Evolutionary conservation across 2,329 filamentous ascomycete species (phyloP), one percentile per base, ranked within the genome.

Genomic region (Nemania sp.): DNA sequence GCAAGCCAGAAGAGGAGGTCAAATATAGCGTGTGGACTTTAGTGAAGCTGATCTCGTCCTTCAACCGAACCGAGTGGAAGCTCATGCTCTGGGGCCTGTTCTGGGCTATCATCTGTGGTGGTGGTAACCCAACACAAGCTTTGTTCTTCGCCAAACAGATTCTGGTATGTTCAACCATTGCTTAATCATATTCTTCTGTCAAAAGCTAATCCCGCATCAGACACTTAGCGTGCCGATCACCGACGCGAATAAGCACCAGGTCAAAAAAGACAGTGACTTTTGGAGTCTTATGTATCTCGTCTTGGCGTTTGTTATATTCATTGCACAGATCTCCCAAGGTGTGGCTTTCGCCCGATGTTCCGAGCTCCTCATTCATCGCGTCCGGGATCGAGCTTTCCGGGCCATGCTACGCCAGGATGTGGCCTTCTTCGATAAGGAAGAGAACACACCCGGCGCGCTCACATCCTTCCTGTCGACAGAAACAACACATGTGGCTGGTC

Each of bases 131-230:
- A 9, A 83, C 81, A 0, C 82, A 86, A 66, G 81, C 88, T 60
- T 83, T 97, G 60, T 88, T 97, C 73, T 95, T 97, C 66, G 88
- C 91, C 65, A 96, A 97, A 72, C 82, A 91, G 53, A 92, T 97
- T 70, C 82, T 83, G 50, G 68, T 56, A 83, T 85, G 7, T 78
- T 94, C 11, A 83, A 86, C 6, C 73, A 71, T 40, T 24, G 1
- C 14, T 3, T 8, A 30, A 5, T 19, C 41, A 61, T 17, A 19
- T 56, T 33, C 17, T 36, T 33, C 15, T 22, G 54, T 31, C 37
- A 19, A 12, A 30, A 47, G 31, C 57, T 60, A 54, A 60, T 31
- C 28, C 45, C 15, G 8, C 45, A 54, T 0, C 52, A 75, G 61
- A 75, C 66, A 7, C 62, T 70, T 12, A 58, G 64, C 45, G 59